Base-by-base conservation (phyloP, 2,329 filamentous ascomycete genomes). In the Ophiostoma sp. region DNA sequence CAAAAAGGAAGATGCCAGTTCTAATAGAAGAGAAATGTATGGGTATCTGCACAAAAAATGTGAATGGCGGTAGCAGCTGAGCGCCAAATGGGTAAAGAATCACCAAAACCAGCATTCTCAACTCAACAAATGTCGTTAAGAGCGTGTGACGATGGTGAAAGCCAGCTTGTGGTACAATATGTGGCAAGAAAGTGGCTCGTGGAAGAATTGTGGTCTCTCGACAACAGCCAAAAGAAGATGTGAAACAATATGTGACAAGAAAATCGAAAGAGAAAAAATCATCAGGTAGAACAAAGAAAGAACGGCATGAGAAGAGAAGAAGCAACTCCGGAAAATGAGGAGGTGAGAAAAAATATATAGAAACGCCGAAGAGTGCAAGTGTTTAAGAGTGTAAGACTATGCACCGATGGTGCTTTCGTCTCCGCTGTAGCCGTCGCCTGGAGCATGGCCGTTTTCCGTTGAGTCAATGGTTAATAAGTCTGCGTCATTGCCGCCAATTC, bases 401-500 rank as follows among this genome's bases (percentile, higher is more conserved):
- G 45, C 64, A 3, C 71, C 52, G n/a, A 76, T 74, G 4, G 75
- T 75, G 72, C 75, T 76, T 17, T 74, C 75, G 15, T 76, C 73
- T 22, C 36, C 75, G 52, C 70, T 71, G 45, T 70, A 4, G 45
- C 57, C 63, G 6, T 72, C 33, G 11, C 22, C 25, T 2, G 22
- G 50, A 1, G 55, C 45, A 68, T 28, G 39, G 3, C 64, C 69
- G 9, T 66, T 68, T 15, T 39, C 45, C 11, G 8, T 12, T 5
- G 36, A 19, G 4, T 22, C 22, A 12, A 11, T 15, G 2, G 48
- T 12, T 3, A 15, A 15, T 15, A 45, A 17, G 9, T 33, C 17
- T n/a, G n/a, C 17, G 1, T 72, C 22, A 9, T 33, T 25, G 17
- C 31, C 25, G 39, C 11, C 50, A n/a, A 8, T 19, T 42, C 19